Evolutionary conservation across 371 early-diverging fungal species (phyloP), one percentile per base, ranked within the genome.

Genomic region (Dichotomocladium elegans): DNA sequence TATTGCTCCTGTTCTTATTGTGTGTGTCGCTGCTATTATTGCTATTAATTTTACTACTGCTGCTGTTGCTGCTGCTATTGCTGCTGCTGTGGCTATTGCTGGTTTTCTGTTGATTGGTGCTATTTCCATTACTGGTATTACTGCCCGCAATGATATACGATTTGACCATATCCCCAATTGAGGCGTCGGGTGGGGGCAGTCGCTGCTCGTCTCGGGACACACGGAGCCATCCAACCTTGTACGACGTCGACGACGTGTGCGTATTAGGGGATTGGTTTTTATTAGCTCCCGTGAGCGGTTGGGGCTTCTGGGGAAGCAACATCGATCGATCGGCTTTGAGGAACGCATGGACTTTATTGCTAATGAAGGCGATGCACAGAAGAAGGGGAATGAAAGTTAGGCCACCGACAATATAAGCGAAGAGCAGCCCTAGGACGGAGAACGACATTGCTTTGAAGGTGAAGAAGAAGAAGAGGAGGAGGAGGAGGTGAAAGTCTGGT

Each of bases 181-280:
- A 57, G 17, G 58, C 58, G 10, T 62, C 60, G 28, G 56, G 60
- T 34, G 55, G 41, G 9, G 60, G 45, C 34, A 60, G 53, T 40
- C 62, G 61, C 30, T 71, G 63, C 10, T 58, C 53, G 43, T 70
- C 64, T 52, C 62, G 66, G 43, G 68, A 64, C 30, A 79, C 72
- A 33, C 61, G 54, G 21, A 79, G 25, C 80, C 80, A 79, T n/a
- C 80, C 80, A 4, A 76, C 66, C 61, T 69, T 76, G 55, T 79
- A 68, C 15, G 66, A 60, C 29, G 41, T 30, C 44, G 30, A 28
- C 40, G 44, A 41, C 41, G 21, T 15, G 35, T 19, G 37, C 51
- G 11, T 28, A 21, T 57, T 40, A 41, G 21, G 14, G 30, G 37
- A 29, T 35, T 30, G n/a, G 0, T 34, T n/a, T 11, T 19, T 47